Conservation (phyloP, 352 stramenopile genomes). For the Pythium phragmiticola region DNA sequence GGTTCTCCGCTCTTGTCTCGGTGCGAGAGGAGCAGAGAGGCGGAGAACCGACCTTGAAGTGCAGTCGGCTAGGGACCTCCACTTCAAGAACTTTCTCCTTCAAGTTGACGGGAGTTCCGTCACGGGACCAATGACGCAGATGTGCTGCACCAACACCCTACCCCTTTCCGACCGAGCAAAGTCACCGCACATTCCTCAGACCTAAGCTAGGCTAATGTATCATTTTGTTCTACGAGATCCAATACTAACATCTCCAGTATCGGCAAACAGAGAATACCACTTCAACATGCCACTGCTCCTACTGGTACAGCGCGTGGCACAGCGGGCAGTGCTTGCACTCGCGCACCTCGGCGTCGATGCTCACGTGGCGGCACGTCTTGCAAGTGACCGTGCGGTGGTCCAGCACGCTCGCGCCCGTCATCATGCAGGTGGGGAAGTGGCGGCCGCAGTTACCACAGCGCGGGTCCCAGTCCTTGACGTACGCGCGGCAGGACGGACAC, state of each 20-base stretch:
- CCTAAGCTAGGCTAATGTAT: no score
- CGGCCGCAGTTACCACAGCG: constrained; percentile 81
- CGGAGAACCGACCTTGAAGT: not conserved
- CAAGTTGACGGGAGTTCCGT: not conserved
- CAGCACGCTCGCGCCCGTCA: constrained; percentile 74
- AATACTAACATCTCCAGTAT: no score
- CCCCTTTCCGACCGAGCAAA: not conserved
- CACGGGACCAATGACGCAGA: not conserved
- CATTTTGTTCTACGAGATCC: no score
- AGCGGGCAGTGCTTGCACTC: constrained; percentile 85
- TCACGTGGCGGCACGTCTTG: constrained; percentile 85
- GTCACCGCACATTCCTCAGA: not conserved
- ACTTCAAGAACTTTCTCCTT: not conserved
- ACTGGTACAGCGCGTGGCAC: constrained; percentile 60
- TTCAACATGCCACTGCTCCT: not conserved
- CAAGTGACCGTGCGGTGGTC: constrained; percentile 76
- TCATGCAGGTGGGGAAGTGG: constrained; percentile 73
- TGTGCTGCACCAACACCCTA: not conserved
- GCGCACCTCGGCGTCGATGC: constrained; percentile 83
- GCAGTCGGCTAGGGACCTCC: no score
- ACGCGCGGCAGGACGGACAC: constrained; percentile 76
- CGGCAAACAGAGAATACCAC: no score
- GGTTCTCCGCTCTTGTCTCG: not conserved
- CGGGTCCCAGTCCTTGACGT: constrained; percentile 85
- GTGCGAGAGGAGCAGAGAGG: not conserved